phyloP scores from a whole-genome alignment of 75 land plant species.

The Selaginella moellendorffii region DNA sequence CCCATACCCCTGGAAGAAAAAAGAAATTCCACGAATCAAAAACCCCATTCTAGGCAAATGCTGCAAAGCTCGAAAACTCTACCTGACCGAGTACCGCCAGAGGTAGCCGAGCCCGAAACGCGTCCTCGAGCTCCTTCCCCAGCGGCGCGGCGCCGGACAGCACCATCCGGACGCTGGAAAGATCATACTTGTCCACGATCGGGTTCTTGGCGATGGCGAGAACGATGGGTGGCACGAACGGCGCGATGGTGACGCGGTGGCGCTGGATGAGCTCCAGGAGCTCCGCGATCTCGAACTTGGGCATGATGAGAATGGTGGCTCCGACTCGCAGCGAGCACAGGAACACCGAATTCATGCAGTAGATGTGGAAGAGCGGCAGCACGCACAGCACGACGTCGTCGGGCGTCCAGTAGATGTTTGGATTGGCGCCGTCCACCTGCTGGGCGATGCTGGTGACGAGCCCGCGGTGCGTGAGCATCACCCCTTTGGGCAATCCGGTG shows the following conservation, averaged over 20 bases:
- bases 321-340: slow-evolving; percentile 61
- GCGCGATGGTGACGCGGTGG: slow-evolving; percentile 37
- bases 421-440: slow-evolving; percentile 84
- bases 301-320: slow-evolving; percentile 48
- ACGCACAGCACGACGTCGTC: slow-evolving; percentile 70
- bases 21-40: not conserved
- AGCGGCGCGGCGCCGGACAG: slow-evolving; percentile 87
- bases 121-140: slow-evolving; percentile 77
- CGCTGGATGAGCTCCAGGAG: slow-evolving; percentile 41
- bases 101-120: slow-evolving; percentile 41
- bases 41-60: not conserved
- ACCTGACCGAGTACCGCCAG: slow-evolving; percentile 77
- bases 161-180: slow-evolving; percentile 52
- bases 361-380: slow-evolving; percentile 73
- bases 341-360: slow-evolving; percentile 50
- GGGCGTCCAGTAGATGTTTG: slow-evolving; percentile 36
- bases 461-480: slow-evolving; percentile 66
- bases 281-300: slow-evolving; percentile 53
- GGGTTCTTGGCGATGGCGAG: slow-evolving; percentile 64
- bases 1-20: slow-evolving; percentile 56
- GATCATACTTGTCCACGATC: slow-evolving; percentile 39
- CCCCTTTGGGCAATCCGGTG: slow-evolving; percentile 82
- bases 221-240: slow-evolving; percentile 89
- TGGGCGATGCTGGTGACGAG: slow-evolving; percentile 65
- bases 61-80: not conserved